Evolutionary conservation across 352 stramenopile genomes (phyloP), one percentile per base, ranked within the genome.

Genomic region (Phytophthora quininea): DNA sequence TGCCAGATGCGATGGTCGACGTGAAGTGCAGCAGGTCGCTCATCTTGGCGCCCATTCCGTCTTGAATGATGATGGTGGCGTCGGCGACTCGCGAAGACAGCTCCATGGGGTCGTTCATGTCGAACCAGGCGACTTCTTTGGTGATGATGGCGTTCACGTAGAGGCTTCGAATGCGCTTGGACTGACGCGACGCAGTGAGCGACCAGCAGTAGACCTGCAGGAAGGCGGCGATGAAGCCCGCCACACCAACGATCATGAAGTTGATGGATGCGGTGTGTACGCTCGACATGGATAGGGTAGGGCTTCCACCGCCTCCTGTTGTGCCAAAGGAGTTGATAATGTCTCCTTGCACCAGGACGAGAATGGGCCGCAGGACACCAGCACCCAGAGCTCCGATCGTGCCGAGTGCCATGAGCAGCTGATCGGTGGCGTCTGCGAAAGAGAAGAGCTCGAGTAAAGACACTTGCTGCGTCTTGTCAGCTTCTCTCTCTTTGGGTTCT

Each of bases 191-290:
- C 2, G 72, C 77, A 0, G 82, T 67, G 30, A 86, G 47, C 0
- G 80, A 73, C 80, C 81, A 90, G 65, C 74, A 86, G 10, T 71
- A 67, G 24, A 88, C 73, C 47, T 89, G 77, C 27, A 79, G 7
- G 45, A 76, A 87, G 7, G 65, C 76, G 0, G 40, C 30, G 14
- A 85, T 27, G n/a, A 88, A n/a, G 0, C 68, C 58, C 1, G 40
- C 50, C 4, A 67, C 1, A 6, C 72, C 80, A 8, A 87, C 43
- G n/a, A 71, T 65, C 2, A 69, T 58, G 29, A 86, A 74, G 48
- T 79, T 64, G 24, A 79, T 60, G 4, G 76, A 49, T 10, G 71
- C 68, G 2, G 0, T 14, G 74, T 82, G 76, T 55, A 89, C 72
- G n/a, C 46, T 59, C 14, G 56, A 32, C 15, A 15, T 53, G 47